phyloP scores from a whole-genome alignment of 2,329 filamentous ascomycete genomes.

The Akanthomyces dipterigenus region DNA sequence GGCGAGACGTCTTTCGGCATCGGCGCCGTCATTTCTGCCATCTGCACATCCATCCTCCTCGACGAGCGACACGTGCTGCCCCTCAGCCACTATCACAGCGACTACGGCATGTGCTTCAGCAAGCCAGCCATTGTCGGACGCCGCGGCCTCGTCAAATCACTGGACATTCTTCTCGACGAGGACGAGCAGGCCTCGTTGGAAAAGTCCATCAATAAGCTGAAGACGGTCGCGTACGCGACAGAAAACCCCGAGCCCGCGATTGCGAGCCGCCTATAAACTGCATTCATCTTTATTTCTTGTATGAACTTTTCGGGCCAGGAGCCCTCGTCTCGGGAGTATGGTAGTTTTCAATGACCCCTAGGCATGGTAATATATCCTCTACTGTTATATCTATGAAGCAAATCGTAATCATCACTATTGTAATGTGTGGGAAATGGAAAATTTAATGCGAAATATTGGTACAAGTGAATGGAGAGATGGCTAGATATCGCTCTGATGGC shows the following conservation, averaged over 20 bases:
- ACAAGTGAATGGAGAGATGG: no score
- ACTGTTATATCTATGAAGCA: slow-evolving; percentile 1
- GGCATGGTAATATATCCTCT: slow-evolving; percentile 11
- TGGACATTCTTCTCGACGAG: slow-evolving; percentile 9
- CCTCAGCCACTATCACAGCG: slow-evolving; percentile 41
- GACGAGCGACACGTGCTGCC: slow-evolving; percentile 40
- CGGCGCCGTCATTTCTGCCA: slow-evolving; percentile 38
- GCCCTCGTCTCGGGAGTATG: slow-evolving; percentile 1
- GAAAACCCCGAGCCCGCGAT: slow-evolving; percentile 9
- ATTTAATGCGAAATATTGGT: neutral
- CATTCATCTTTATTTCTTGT: slow-evolving; percentile 3
- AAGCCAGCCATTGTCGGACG: slow-evolving; percentile 42
- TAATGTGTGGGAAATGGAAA: neutral
- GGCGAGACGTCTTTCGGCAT: slow-evolving; percentile 45
- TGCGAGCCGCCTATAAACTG: slow-evolving; percentile 6
- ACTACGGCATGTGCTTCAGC: slow-evolving; percentile 41
- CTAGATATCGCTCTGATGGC: no score
- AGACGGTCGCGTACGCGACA: slow-evolving; percentile 9
- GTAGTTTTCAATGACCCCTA: slow-evolving; percentile 8
- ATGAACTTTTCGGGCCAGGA: neutral
- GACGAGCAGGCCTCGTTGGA: slow-evolving; percentile 12
- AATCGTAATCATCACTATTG: neutral
- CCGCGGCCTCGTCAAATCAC: slow-evolving; percentile 29
- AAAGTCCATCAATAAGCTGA: slow-evolving; percentile 10
- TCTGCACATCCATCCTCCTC: slow-evolving; percentile 43